A percentile compares a stretch with the other conserved stretches of the same genome.
Conservation (phyloP, 768 basidiomycete genomes). For the Melanogaster broomeanus region DNA sequence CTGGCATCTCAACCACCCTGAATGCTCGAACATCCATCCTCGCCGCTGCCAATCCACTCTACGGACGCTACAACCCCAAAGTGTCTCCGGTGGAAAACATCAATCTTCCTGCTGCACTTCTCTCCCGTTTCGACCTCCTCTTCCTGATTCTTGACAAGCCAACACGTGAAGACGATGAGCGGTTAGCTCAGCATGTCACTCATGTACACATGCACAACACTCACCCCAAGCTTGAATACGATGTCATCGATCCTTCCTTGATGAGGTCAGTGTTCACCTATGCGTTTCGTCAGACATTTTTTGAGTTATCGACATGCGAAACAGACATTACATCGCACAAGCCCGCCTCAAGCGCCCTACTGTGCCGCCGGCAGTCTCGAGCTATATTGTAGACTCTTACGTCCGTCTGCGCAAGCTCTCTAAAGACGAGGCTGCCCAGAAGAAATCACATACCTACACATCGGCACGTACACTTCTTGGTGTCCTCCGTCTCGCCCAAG, state of each 20-base stretch:
- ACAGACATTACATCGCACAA: slow-evolving; percentile 91
- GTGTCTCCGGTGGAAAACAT: slow-evolving; percentile 98
- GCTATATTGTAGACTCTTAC: slow-evolving; percentile 93
- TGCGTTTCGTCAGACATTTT: background rate
- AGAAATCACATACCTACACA: slow-evolving; percentile 91
- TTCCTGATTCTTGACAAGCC: slow-evolving; percentile 98
- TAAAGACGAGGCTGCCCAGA: slow-evolving; percentile 86
- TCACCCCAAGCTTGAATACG: slow-evolving; percentile 84
- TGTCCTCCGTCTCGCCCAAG: slow-evolving; percentile 91
- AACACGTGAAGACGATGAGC: slow-evolving; percentile 90
- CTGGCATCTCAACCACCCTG: slow-evolving; percentile 96
- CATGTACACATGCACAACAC: slow-evolving; percentile 96
- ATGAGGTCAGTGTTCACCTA: slow-evolving; percentile 65
- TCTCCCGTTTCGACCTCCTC: slow-evolving; percentile 95
- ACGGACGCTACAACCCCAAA: slow-evolving; percentile 97
- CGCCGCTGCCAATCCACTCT: slow-evolving; percentile 96
- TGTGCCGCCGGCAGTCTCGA: slow-evolving; percentile 87
- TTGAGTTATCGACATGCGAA: slow-evolving; percentile 7
- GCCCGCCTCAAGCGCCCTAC: slow-evolving; percentile 87
- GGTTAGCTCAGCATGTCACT: slow-evolving; percentile 95
- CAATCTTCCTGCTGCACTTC: slow-evolving; percentile 93
- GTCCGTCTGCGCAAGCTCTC: slow-evolving; percentile 92
- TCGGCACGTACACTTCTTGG: slow-evolving; percentile 96
- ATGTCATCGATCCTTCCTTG: slow-evolving; percentile 80
- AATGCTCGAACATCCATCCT: slow-evolving; percentile 98